Evolutionary conservation across 2,329 filamentous ascomycete genomes (phyloP).

Genomic region (Verticillium longisporum): DNA sequence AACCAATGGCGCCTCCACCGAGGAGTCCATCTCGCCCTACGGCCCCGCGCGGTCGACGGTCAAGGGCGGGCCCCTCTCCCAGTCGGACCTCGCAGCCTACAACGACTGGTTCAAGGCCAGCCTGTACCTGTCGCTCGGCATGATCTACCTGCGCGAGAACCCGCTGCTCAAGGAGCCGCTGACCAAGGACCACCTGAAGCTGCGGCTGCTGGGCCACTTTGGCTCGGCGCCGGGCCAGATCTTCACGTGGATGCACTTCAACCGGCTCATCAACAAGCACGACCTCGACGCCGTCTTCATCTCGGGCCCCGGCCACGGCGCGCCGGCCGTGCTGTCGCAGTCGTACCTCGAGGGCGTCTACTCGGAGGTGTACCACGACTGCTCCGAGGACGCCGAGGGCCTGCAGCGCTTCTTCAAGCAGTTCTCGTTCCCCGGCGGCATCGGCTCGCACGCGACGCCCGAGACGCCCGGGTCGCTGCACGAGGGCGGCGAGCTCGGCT

Average conservation of each 20-base stretch:
- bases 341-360: conserved; percentile 74
- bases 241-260: conserved; percentile 78
- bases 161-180: conserved; percentile 65
- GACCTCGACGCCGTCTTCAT: conserved; percentile 66
- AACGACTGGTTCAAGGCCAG: conserved; percentile 70
- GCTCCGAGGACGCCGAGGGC: conserved; percentile 60
- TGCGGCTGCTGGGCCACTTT: conserved; percentile 69
- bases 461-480: conserved; percentile 73
- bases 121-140: conserved; percentile 68
- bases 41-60: conserved; percentile 60
- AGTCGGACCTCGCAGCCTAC: conserved; percentile 61
- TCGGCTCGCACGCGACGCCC: conserved; percentile 71
- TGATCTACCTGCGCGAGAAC: conserved; percentile 74
- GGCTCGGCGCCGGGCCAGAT: conserved; percentile 75
- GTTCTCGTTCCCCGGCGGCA: conserved; percentile 75
- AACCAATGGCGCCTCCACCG: conserved; percentile 15
- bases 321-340: conserved; percentile 68
- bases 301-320: conserved; percentile 72
- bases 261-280: conserved; percentile 75
- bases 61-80: conserved; percentile 52
- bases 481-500: conserved; percentile 77
- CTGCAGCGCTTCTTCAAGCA: conserved; percentile 74
- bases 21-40: conserved; percentile 56
- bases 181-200: conserved; percentile 64
- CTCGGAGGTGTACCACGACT: conserved; percentile 70